These are phyloP conservation scores for Neckera pumila DNA, from an alignment of 225 moss, liverwort and hornwort species.

Conservation along the genomic window DNA sequence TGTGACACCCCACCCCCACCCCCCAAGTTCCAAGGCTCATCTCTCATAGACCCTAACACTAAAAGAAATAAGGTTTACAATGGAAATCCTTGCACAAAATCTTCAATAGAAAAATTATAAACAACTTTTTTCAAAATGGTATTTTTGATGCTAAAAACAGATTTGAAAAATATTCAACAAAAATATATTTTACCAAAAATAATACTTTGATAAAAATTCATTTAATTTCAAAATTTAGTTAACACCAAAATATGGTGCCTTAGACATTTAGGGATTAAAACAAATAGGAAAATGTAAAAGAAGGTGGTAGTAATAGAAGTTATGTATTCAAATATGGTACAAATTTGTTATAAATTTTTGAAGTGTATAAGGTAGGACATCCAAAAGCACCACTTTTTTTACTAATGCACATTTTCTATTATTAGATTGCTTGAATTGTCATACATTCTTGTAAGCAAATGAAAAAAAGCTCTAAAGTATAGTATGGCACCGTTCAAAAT, in stretches of 20 bases:
- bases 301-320: not conserved
- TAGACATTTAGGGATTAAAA: not conserved
- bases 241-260: not conserved
- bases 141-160: not conserved
- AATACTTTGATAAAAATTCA: not conserved
- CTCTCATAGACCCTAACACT: no score
- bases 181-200: not conserved
- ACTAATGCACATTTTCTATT: not conserved
- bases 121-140: not conserved
- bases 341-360: fast-evolving
- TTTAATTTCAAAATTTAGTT: not conserved
- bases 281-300: not conserved
- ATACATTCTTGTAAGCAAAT: not conserved
- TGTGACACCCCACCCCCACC: no score
- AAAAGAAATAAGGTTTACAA: no score
- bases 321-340: not conserved
- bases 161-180: fast-evolving
- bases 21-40: no score
- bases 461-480: fast-evolving
- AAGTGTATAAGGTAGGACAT: not conserved
- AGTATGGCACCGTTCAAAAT: not conserved
- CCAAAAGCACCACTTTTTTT: not conserved
- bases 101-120: not conserved
- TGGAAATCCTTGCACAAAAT: no score
- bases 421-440: not conserved